These are phyloP conservation scores for Suillus brevipes DNA, from an alignment of 768 basidiomycete genomes.

Conservation along the genomic window DNA sequence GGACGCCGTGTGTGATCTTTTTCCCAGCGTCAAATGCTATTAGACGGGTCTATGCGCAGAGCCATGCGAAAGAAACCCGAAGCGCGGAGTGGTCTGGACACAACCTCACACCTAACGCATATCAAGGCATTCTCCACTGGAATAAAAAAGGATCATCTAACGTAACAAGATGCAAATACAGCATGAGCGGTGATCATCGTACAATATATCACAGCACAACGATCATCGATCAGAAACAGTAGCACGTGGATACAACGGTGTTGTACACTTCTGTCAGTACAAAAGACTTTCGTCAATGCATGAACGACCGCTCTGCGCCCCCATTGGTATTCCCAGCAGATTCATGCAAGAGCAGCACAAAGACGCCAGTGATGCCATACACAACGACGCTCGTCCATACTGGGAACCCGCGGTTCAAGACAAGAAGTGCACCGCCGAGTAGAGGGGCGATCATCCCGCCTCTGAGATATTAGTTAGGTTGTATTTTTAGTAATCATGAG, in stretches of 20 bases:
- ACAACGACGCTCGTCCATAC: conserved; percentile 73
- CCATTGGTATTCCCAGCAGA: conserved; percentile 38
- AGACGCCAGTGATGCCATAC: conserved; percentile 62
- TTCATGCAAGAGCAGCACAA: conserved; percentile 61
- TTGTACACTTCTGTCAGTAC: not conserved
- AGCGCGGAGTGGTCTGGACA: not conserved
- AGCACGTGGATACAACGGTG: not conserved
- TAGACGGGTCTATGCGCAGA: no score
- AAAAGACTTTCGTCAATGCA: conserved; percentile 18
- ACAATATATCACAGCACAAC: not conserved
- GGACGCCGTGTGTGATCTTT: not conserved
- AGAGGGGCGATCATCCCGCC: conserved; percentile 89
- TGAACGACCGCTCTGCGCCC: conserved; percentile 15
- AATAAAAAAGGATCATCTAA: not conserved
- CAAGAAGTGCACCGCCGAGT: conserved; percentile 70
- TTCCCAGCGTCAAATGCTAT: not conserved
- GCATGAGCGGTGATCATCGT: not conserved
- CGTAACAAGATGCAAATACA: not conserved
- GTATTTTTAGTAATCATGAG: not conserved
- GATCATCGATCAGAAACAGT: not conserved
- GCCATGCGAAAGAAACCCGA: not conserved
- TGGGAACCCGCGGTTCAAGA: conserved; percentile 66
- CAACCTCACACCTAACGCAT: not conserved
- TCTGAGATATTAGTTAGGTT: conserved; percentile 37
- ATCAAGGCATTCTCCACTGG: not conserved